Evolutionary conservation across 768 basidiomycete species (phyloP).

Genomic region (Trametes villosa): DNA sequence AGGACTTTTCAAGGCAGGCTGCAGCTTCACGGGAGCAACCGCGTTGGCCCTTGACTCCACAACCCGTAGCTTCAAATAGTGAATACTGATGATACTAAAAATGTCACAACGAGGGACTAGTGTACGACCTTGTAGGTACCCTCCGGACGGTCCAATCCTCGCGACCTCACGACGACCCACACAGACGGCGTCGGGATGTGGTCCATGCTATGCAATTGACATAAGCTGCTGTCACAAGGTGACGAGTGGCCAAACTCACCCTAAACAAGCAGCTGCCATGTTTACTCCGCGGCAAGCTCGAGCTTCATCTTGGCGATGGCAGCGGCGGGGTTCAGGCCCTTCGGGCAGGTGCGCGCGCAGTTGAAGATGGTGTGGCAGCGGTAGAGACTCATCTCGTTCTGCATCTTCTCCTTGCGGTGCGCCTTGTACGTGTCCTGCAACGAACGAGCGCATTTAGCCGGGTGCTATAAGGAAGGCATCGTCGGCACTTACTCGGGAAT

Average conservation of each 20-base stretch:
- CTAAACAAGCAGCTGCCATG: not conserved
- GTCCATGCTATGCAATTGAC: not conserved
- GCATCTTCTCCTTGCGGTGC: conserved; percentile 87
- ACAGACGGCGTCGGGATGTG: not conserved
- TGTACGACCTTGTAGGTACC: conserved; percentile 18
- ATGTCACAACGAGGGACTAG: conserved; percentile 20
- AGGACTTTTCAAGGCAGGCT: no score
- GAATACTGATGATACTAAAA: conserved; percentile 12
- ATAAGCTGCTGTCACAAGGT: not conserved
- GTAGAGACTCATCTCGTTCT: conserved; percentile 96
- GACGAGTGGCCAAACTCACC: not conserved
- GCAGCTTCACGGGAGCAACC: no score
- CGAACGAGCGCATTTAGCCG: not conserved
- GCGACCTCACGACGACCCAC: not conserved
- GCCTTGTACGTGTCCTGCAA: conserved; percentile 73
- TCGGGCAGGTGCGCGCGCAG: conserved; percentile 96
- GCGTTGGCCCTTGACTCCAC: no score
- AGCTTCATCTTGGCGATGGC: conserved; percentile 95
- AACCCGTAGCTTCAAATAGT: not conserved
- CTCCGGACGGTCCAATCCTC: not conserved
- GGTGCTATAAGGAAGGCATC: not conserved
- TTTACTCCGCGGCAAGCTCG: conserved; percentile 77
- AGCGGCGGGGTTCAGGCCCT: conserved; percentile 91
- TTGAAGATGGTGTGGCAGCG: conserved; percentile 99
- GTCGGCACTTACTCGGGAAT: conserved; percentile 67